Evolutionary conservation across 257 asterid genomes (phyloP), one percentile per base, ranked within the genome.

Genomic region (Haberlea rhodopensis): DNA sequence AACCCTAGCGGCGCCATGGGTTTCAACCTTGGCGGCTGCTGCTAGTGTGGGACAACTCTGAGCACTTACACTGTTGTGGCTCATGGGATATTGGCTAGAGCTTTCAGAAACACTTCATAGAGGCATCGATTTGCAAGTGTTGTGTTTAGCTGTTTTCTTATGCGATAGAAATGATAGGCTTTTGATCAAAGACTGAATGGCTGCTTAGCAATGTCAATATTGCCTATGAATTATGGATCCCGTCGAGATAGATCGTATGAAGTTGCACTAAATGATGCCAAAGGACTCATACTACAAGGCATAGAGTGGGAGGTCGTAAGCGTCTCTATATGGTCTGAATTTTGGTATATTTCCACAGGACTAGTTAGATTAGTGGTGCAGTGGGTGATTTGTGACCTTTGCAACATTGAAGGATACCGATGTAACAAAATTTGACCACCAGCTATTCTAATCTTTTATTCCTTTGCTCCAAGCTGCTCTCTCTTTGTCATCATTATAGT

Each of bases 181-280:
- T 61, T 57, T 34, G 46, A 60, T 13, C 8, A 13, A 16, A 21
- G 32, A 43, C 20, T 43, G 26, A 27, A 6, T 60, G 43, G 28
- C 62, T 27, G 10, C 5, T 37, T 69, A 61, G 23, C 53, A 4
- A 62, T 21, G 11, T 19, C 31, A 20, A 21, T 63, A 23, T 28
- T 15, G 6, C 43, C 21, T 24, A 48, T 60, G 29, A 31, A 29
- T 9, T 60, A n/a, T 18, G 40, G 37, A 25, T 52, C 10, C 57
- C 27, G 26, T 56, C 21, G 57, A 21, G 19, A 46, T 21, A 57
- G 27, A 8, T 69, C 72, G 29, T 18, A 59, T n/a, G 34, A 22
- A 67, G 73, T 53, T 60, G 58, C 46, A 60, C 37, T 13, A 48
- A 19, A 6, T 70, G 71, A 51, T 31, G 62, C 57, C 59, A 22